Evolutionary conservation across 345 rosid species (phyloP), one percentile per base, ranked within the genome.

Genomic region (Euclidium syriacum): DNA sequence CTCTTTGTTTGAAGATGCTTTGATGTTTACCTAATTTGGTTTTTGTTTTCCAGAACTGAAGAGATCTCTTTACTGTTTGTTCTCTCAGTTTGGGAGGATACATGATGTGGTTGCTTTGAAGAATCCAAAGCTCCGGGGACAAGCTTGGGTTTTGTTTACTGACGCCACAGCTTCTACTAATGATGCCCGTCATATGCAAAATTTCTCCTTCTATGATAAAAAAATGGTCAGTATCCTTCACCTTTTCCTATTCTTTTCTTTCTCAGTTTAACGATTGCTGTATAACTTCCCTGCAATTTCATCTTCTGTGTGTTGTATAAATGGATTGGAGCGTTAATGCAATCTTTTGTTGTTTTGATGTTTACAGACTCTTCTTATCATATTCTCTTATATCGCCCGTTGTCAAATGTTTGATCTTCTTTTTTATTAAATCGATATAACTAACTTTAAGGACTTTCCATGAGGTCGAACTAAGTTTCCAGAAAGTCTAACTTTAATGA

Each of bases 51-150:
- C 81, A 95, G 99, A 95, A 75, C 71, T 95, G 86, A 95, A 88
- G 83, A 82, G 99, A 72, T 86, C 95, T 70, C 88, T 95, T 34
- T 95, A 90, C 71, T 81, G 84, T 77, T 73, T 95, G 56, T 87
- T 95, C 80, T 95, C 99, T 59, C 99, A 90, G 79, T 95, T 83
- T 73, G 99, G 97, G 53, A 87, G 87, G 79, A 86, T 95, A 20
- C 65, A 87, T 81, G 99, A 95, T 83, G 97, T 95, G 59, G 91
- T 95, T 58, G 92, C 97, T 59, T 75, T 95, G 89, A 95, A 95
- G 89, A 90, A 96, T 2, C 78, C 92, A 0, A 90, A 80, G 82
- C 99, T 95, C 59, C 79, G 96, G 8, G 97, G 99, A 20, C 99
- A 95, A 77, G 99, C 97, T 18, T 95, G 99, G 99, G 89, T 95